These are phyloP conservation scores for Kwoniella shivajii DNA, from an alignment of 1,284 basidiomycete genomes.

Conservation along the genomic window DNA sequence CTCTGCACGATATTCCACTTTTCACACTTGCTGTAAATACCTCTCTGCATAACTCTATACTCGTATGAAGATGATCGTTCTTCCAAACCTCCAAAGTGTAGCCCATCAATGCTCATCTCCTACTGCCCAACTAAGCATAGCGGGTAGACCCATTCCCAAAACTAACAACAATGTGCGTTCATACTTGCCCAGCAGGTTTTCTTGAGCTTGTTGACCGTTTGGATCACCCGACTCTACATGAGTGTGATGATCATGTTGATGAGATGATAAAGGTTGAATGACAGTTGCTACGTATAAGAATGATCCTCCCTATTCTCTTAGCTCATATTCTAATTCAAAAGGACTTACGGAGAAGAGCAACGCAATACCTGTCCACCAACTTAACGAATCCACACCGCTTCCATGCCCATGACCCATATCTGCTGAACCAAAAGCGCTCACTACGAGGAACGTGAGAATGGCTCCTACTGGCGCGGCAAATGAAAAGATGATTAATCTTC, in stretches of 20 bases:
- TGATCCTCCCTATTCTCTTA: conserved; percentile 74
- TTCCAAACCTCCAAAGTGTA: background rate
- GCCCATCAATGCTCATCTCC: conserved; percentile 53
- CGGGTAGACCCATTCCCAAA: conserved; percentile 71
- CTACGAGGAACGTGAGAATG: conserved; percentile 66
- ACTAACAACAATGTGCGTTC: conserved; percentile 62
- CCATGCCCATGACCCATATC: conserved; percentile 7
- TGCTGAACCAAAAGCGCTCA: conserved; percentile 60
- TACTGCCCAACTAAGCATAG: conserved; percentile 59
- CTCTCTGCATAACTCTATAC: background rate
- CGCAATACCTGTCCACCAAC: conserved; percentile 65
- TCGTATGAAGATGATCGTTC: too few species aligned
- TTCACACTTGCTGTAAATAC: background rate
- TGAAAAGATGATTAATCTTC: conserved; percentile 74
- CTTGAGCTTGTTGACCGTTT: conserved; percentile 38
- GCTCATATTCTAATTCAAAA: background rate
- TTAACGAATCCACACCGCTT: conserved; percentile 33
- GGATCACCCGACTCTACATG: conserved; percentile 37
- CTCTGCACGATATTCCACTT: too few species aligned
- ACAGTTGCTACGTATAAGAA: conserved; percentile 94
- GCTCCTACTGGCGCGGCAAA: conserved; percentile 77
- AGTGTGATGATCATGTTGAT: conserved; percentile 54
- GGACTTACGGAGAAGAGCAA: conserved; percentile 52
- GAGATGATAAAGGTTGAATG: conserved; percentile 65
- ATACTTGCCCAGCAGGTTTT: conserved; percentile 54